phyloP scores from a whole-genome alignment of 257 asterid genomes.

The Misopates orontium region DNA sequence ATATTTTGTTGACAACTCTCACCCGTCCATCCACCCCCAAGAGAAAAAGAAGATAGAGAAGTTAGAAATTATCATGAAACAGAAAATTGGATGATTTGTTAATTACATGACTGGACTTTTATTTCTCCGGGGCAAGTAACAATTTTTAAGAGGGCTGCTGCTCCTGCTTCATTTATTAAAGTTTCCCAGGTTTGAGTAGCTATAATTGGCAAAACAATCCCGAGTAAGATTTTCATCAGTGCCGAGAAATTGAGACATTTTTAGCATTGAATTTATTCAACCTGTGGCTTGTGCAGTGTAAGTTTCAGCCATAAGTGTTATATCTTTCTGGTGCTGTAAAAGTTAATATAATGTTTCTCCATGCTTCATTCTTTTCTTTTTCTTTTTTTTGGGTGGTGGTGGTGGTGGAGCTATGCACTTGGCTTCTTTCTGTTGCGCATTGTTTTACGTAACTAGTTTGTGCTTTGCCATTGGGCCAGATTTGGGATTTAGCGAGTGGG shows the following conservation, averaged over 20 bases:
- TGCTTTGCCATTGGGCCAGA: conserved; percentile 39
- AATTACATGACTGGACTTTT: not conserved
- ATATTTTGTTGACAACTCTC: conserved; percentile 6
- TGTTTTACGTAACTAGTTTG: not conserved
- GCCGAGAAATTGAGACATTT: too few relatives aligned
- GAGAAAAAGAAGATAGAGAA: not conserved
- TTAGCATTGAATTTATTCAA: not conserved
- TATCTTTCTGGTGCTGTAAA: not conserved
- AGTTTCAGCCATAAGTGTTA: not conserved
- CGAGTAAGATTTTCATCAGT: too few relatives aligned
- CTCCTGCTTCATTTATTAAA: not conserved
- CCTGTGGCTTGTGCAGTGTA: not conserved
- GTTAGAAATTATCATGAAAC: conserved; percentile 1
- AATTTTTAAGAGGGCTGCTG: not conserved
- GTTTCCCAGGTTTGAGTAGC: not conserved
- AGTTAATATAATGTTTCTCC: not conserved
- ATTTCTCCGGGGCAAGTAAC: not conserved
- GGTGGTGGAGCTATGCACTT: not conserved
- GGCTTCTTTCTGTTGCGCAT: conserved; percentile 8
- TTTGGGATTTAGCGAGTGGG: conserved; percentile 93
- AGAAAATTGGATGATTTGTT: conserved; percentile 14
- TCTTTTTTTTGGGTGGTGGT: not conserved
- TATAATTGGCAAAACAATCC: not conserved
- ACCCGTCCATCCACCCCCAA: not conserved
- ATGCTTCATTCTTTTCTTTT: not conserved